Base-by-base conservation (phyloP, 1,284 basidiomycete species). In the Exsudoporus floridanus region DNA sequence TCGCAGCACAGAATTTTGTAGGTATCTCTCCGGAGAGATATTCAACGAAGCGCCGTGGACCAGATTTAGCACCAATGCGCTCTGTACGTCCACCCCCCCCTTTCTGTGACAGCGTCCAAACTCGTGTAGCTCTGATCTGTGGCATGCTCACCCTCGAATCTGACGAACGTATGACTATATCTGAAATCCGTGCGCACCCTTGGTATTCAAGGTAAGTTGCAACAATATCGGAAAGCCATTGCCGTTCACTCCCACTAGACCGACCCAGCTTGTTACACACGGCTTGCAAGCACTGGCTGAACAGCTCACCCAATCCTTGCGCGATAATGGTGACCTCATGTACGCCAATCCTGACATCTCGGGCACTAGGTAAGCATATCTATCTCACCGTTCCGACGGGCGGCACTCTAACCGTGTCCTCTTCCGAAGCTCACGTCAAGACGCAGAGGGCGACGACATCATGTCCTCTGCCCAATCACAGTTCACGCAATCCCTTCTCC, bases 21-120 rank as follows among this genome's bases (percentile, higher is more conserved):
- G 84, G 7, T 99, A 91, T 70, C 65, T 89, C 3, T 79, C 79
- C 0, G 94, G 94, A 2, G 76, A 88, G 49, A 83, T 96, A 48
- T 86, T 92, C 59, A 68, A 80, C 8, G 84, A 92, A 60, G 77
- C 79, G 4, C 96, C 96, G 0, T 99, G 96, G 96, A 83, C 78
- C 54, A 76, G 84, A 16, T 82, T 98, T 46, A 73, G 77, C 16
- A 66, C 72, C 1, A 77, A 82, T 46, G 80, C 83, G 0, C 74
- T 87, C 23, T 83, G 86, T 94, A 62, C 54, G 82, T 72, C 7
- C 16, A 48, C 31, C 5, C 13, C 49, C 18, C 9, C 14, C 35
- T 42, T 7, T 18, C 5, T 18, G 34, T 33, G 40, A 45, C 13
- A 1, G 16, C 31, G 40, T 45, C 38, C 9, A 36, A 48, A 52